Conservation (phyloP, 148 eudicot genomes). For the Amaranthus palmeri region DNA sequence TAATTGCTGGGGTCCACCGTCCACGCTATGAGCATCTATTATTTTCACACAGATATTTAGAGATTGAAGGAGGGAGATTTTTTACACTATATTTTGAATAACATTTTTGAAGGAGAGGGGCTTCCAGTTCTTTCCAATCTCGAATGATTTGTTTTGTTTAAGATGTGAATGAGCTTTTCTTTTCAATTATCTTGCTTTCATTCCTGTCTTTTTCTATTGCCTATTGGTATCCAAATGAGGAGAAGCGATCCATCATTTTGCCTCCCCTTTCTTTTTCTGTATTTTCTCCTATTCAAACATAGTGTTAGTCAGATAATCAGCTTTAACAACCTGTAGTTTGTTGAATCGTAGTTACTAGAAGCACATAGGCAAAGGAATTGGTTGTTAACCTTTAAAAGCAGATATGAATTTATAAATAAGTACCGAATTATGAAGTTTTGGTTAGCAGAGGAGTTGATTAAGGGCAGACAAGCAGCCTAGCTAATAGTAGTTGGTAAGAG, state of each 20-base stretch:
- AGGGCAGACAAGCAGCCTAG: background rate
- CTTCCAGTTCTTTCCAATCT: no score
- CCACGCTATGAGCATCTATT: background rate
- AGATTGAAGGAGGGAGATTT: background rate
- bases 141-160: no score
- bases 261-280: no score
- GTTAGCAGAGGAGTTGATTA: background rate
- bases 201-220: no score
- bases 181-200: no score
- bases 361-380: background rate
- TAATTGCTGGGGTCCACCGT: background rate
- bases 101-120: no score
- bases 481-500: background rate
- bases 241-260: no score
- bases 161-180: no score
- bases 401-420: background rate
- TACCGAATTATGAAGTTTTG: background rate
- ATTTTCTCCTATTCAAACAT: no score
- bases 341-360: background rate
- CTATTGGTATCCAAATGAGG: no score
- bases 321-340: background rate
- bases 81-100: no score
- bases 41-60: background rate
- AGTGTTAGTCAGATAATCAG: background rate
- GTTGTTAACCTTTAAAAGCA: background rate